Base-by-base conservation (phyloP, 73 alveolate species). In the Tetrahymena borealis region DNA sequence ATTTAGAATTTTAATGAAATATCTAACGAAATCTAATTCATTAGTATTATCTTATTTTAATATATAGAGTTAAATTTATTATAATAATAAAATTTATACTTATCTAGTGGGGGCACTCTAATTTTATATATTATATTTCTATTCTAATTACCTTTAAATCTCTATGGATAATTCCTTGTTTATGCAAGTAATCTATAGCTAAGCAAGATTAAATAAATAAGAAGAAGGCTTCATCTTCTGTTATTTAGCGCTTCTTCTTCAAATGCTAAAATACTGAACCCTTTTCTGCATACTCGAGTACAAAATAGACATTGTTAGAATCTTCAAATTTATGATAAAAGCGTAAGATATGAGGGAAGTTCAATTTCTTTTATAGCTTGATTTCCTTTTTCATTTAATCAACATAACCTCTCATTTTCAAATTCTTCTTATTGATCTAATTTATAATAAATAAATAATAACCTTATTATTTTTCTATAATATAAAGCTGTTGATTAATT, bases 291-390 rank as follows among this genome's bases (percentile, higher is more conserved):
- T 93, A 93, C 39, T 93, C 95, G 15, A 93, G 91, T 4, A 92
- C 90, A 36, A 93, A 93, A 11, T 93, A 93, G 18, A 93, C 91
- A 40, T 93, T 93, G 33, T 93, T 92, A 79, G 79, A 39, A 33
- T 93, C 95, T 85, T 93, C 95, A 39, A 93, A 93, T 24, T 91
- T 92, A 93, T 93, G 95, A 40, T 85, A 93, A 33, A 93, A 85
- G 31, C 78, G 78, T 8, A 85, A 60, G 11, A 93, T 90, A 33
- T 93, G 90, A 33, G 95, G 95, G 33, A 39, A 90, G 33, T 93
- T 93, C 42, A 93, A 32, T 39, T 77, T 39, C 32, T 92, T 38
- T 93, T 93, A 20, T 11, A 93, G 40, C 79, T 93, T 93, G 12
- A 93, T 93, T 85, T 93, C 95, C 37, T 93, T 93, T 93, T 93